Evolutionary conservation across 1,139 yeast species (phyloP).

Genomic region (Geotrichum candidum): DNA sequence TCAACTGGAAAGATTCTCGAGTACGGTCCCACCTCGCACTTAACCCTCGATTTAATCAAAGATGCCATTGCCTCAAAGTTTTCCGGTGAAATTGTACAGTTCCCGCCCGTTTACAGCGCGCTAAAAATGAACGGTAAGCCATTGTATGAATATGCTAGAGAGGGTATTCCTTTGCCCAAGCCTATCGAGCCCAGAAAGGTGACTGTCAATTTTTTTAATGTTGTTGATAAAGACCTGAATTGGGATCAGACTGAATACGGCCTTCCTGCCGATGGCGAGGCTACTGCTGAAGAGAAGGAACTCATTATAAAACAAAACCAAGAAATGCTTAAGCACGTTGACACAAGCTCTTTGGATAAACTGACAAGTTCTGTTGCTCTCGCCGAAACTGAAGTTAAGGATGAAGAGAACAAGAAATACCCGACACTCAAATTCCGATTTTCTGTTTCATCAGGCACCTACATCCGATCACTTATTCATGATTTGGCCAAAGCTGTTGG

Average conservation of each 20-base stretch:
- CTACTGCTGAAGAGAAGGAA: constrained; percentile 12
- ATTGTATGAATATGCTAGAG: constrained; percentile 87
- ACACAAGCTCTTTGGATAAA: constrained; percentile 2
- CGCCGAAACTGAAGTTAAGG: not conserved
- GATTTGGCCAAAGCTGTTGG: constrained; percentile 81
- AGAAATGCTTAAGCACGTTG: constrained; percentile 8
- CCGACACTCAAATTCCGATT: constrained; percentile 55
- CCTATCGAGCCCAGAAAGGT: constrained; percentile 74
- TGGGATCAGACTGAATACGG: constrained; percentile 15
- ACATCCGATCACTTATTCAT: constrained; percentile 81
- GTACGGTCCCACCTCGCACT: constrained; percentile 50
- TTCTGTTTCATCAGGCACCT: constrained; percentile 90
- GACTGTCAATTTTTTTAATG: constrained; percentile 48
- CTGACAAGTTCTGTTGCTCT: constrained; percentile 8
- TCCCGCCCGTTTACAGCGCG: constrained; percentile 95
- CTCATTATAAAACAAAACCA: constrained; percentile 13
- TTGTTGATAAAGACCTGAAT: constrained; percentile 32
- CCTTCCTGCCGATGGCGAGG: constrained; percentile 15
- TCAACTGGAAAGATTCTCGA: constrained; percentile 76
- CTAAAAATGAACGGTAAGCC: constrained; percentile 92
- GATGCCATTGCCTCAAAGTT: constrained; percentile 51
- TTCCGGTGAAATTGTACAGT: constrained; percentile 73
- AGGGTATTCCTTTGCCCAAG: constrained; percentile 77
- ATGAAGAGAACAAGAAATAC: constrained; percentile 6
- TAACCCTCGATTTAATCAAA: constrained; percentile 50